Conservation (phyloP, 352 stramenopile species). For the Phytophthora megakarya region DNA sequence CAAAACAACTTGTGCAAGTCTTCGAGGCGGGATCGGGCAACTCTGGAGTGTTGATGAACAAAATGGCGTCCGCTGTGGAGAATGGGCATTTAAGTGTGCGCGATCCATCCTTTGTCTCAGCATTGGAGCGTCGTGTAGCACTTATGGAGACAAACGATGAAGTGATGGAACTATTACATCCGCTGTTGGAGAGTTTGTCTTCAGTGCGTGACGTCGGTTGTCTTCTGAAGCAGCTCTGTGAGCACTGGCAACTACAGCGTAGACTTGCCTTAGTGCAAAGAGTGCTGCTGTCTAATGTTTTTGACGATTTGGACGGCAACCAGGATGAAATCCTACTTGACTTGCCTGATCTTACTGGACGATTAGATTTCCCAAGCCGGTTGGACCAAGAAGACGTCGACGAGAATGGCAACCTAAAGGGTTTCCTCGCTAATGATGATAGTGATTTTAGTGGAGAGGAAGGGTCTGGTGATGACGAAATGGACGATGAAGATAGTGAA, state of each 20-base stretch:
- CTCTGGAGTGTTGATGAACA: conserved; percentile 66
- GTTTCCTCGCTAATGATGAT: conserved; percentile 67
- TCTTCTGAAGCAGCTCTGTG: conserved; percentile 62
- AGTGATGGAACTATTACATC: conserved; percentile 66
- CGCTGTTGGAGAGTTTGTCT: conserved; percentile 75
- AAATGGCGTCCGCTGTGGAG: conserved; percentile 73
- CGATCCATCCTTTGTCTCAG: conserved; percentile 45
- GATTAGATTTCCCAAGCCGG: conserved; percentile 81
- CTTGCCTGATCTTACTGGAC: conserved; percentile 56
- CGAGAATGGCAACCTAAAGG: conserved; percentile 81
- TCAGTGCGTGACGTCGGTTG: conserved; percentile 70
- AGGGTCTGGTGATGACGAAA: conserved; percentile 39
- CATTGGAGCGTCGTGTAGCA: conserved; percentile 35
- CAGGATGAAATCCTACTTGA: conserved; percentile 74
- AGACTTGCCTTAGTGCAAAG: conserved; percentile 70
- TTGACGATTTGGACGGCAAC: conserved; percentile 86
- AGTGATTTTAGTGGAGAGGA: conserved; percentile 68
- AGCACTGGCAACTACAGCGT: conserved; percentile 69
- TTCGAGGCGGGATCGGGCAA: conserved; percentile 74
- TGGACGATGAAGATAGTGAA: conserved; percentile 47
- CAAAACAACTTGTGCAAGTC: conserved; percentile 66
- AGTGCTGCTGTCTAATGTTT: conserved; percentile 70
- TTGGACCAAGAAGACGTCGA: conserved; percentile 83
- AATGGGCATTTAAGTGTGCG: conserved; percentile 65
- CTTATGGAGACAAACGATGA: conserved; percentile 59